Percentiles rank a stretch among this genome's conserved stretches.
Evolutionary conservation across 148 eudicot genomes (phyloP).

Genomic region (Linanthus parryae): DNA sequence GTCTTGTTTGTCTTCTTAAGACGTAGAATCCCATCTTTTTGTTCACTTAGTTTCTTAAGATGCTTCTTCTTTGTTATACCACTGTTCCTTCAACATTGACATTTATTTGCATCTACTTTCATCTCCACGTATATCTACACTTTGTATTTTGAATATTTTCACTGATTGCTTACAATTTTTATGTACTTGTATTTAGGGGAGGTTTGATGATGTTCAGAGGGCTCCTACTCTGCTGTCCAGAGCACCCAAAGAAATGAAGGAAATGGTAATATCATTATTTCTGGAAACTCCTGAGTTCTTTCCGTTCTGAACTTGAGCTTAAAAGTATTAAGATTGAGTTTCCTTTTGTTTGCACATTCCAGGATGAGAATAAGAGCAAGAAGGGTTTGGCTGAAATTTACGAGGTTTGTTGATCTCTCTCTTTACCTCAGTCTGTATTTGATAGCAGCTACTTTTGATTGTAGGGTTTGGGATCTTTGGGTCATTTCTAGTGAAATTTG

Average conservation of each 20-base stretch:
- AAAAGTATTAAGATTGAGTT: slow-evolving; percentile 8
- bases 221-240: slow-evolving; percentile 53
- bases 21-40: no score
- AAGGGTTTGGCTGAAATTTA: slow-evolving; percentile 92
- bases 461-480: neutral
- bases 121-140: no score
- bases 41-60: no score
- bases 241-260: slow-evolving; percentile 67
- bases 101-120: no score
- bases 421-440: neutral
- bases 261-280: slow-evolving; percentile 50
- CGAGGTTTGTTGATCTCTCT: slow-evolving; percentile 43
- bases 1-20: no score
- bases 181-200: no score
- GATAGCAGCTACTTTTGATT: neutral
- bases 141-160: no score
- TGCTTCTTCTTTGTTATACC: no score
- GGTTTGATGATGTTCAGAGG: slow-evolving; percentile 79
- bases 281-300: slow-evolving; percentile 2
- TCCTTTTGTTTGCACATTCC: slow-evolving; percentile 17
- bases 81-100: no score
- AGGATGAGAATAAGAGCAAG: slow-evolving; percentile 96
- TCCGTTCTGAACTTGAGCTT: no score
- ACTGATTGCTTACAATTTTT: no score
- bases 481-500: no score